Evolutionary conservation across 164 flowering plant genomes (phyloP).

Genomic region (Amborella trichopoda): DNA sequence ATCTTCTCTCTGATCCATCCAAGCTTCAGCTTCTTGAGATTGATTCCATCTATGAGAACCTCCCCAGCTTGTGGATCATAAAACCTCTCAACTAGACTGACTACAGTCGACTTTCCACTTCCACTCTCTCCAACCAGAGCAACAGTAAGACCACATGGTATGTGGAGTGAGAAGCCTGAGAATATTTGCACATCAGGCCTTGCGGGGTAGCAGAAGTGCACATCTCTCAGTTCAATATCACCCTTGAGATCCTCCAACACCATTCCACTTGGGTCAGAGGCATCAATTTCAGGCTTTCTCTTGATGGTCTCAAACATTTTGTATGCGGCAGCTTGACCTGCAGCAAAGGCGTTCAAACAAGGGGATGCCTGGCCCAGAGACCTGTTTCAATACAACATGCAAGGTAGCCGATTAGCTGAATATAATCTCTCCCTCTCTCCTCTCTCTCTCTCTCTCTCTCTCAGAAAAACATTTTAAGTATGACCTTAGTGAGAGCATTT

Average conservation of each 20-base stretch:
- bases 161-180: slow-evolving; percentile 36
- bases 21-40: slow-evolving; percentile 39
- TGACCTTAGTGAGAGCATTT: too few species aligned
- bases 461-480: too few species aligned
- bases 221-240: slow-evolving; percentile 56
- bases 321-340: slow-evolving; percentile 63
- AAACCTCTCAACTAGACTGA: slow-evolving; percentile 59
- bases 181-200: slow-evolving; percentile 72
- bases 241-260: slow-evolving; percentile 46
- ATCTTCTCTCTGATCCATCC: slow-evolving; percentile 51
- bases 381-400: slow-evolving; percentile 15
- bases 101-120: slow-evolving; percentile 82
- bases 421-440: too few species aligned
- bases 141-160: slow-evolving; percentile 43
- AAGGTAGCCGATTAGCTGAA: too few species aligned
- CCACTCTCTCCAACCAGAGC: slow-evolving; percentile 87
- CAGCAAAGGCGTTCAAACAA: slow-evolving; percentile 41
- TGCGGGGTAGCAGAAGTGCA: slow-evolving; percentile 60
- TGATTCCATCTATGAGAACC: slow-evolving; percentile 58
- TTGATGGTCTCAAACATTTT: slow-evolving; percentile 67
- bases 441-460: too few species aligned
- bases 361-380: slow-evolving; percentile 53
- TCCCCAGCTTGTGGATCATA: slow-evolving; percentile 75
- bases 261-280: slow-evolving; percentile 30
- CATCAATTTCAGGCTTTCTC: slow-evolving; percentile 41